phyloP scores from a whole-genome alignment of 1,284 basidiomycete genomes.

The Apiotrichum veenhuisii region DNA sequence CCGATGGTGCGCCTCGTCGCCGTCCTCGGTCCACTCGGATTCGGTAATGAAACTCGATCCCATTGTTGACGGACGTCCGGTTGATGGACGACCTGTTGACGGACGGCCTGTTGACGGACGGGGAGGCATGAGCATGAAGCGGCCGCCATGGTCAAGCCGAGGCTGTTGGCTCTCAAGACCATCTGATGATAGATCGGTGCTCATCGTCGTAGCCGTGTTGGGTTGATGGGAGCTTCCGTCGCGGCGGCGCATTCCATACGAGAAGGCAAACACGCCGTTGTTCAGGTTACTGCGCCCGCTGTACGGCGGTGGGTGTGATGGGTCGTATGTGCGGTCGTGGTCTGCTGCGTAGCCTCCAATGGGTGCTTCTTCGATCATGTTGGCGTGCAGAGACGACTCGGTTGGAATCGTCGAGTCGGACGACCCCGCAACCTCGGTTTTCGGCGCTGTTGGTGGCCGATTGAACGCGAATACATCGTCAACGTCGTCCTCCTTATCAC shows the following conservation, averaged over 20 bases:
- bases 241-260: not conserved
- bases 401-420: not conserved
- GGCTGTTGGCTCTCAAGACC: not conserved
- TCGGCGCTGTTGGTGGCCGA: slow-evolving; percentile 35
- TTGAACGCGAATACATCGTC: slow-evolving; percentile 58
- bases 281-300: slow-evolving; percentile 38
- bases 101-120: slow-evolving; percentile 1
- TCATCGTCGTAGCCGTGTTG: not conserved
- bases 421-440: no score
- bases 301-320: slow-evolving; percentile 28
- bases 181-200: not conserved
- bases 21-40: not conserved
- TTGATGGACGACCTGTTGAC: not conserved
- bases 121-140: slow-evolving; percentile 9
- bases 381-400: not conserved
- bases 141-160: not conserved
- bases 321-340: slow-evolving; percentile 20
- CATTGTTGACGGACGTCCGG: slow-evolving; percentile 3
- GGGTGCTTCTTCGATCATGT: not conserved
- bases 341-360: slow-evolving; percentile 30
- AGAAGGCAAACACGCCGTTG: slow-evolving; percentile 29
- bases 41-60: not conserved
- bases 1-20: not conserved
- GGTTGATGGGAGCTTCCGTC: not conserved
- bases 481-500: slow-evolving; percentile 59